These are phyloP conservation scores for Magnusiomyces suaveolens DNA, from an alignment of 1,139 yeast species.

Conservation along the genomic window DNA sequence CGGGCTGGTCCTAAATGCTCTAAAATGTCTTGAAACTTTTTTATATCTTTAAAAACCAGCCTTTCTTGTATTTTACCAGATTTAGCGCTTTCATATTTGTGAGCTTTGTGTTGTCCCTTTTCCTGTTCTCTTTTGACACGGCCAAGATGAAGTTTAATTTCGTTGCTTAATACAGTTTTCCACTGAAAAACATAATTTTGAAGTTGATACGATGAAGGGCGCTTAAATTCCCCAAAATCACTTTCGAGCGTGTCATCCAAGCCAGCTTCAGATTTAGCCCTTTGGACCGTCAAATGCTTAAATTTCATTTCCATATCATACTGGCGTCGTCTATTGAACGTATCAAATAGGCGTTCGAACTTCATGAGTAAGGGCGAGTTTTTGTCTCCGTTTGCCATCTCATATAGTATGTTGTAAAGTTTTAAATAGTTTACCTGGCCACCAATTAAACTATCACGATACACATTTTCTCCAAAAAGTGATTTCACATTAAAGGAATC, in stretches of 20 bases:
- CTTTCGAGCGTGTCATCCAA: neutral
- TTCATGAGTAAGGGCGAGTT: slow-evolving; percentile 16
- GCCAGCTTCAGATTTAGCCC: neutral
- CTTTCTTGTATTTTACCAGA: neutral
- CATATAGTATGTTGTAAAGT: slow-evolving; percentile 16
- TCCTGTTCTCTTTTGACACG: neutral
- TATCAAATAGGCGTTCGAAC: slow-evolving; percentile 57
- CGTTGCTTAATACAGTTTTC: neutral
- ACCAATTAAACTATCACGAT: slow-evolving; percentile 8
- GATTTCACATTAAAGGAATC: slow-evolving; percentile 10
- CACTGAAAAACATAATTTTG: neutral
- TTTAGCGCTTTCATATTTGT: neutral
- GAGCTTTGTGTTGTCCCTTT: too few relatives aligned
- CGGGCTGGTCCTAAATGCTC: neutral
- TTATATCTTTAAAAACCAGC: neutral
- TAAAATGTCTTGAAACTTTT: neutral
- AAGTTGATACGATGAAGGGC: neutral
- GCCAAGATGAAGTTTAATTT: neutral
- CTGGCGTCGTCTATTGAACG: slow-evolving; percentile 62
- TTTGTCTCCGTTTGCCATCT: neutral
- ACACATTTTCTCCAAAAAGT: slow-evolving; percentile 9
- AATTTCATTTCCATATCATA: slow-evolving; percentile 27
- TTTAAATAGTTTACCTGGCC: slow-evolving; percentile 19
- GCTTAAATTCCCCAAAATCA: neutral
- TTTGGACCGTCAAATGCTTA: neutral